phyloP scores from a whole-genome alignment of 768 basidiomycete species.

The Infundibulicybe gibba region DNA sequence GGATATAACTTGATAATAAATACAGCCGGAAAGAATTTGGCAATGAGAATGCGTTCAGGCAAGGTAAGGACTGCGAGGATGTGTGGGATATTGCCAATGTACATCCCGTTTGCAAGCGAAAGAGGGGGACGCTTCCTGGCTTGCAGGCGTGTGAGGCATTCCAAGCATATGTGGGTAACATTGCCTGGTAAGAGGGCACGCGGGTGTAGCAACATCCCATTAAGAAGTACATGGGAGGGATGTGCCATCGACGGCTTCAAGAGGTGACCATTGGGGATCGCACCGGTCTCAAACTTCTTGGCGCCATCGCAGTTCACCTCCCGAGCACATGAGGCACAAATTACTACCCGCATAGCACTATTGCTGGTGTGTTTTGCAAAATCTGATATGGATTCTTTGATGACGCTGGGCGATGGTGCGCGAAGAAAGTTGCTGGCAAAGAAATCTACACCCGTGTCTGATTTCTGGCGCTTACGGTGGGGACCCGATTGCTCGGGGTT shows the following conservation, averaged over 20 bases:
- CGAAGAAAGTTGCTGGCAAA: too few species aligned
- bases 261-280: not conserved
- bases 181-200: not conserved
- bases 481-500: too few species aligned
- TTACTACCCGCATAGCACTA: not conserved
- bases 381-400: too few species aligned
- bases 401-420: too few species aligned
- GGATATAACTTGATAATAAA: slow-evolving; percentile 35
- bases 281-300: not conserved
- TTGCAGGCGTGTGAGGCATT: too few species aligned
- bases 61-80: slow-evolving; percentile 23
- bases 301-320: not conserved
- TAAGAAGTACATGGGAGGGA: slow-evolving; percentile 1
- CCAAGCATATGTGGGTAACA: too few species aligned
- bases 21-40: slow-evolving; percentile 22
- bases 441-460: too few species aligned
- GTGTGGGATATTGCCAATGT: slow-evolving; percentile 29
- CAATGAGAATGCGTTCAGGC: slow-evolving; percentile 29
- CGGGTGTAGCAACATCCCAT: slow-evolving; percentile 4
- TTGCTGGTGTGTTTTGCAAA: not conserved
- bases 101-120: slow-evolving; percentile 33
- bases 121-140: slow-evolving; percentile 13
- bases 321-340: not conserved
- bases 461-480: too few species aligned
- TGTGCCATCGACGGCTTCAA: slow-evolving; percentile 2